Evolutionary conservation across 257 asterid genomes (phyloP).

Genomic region (Haberlea rhodopensis): DNA sequence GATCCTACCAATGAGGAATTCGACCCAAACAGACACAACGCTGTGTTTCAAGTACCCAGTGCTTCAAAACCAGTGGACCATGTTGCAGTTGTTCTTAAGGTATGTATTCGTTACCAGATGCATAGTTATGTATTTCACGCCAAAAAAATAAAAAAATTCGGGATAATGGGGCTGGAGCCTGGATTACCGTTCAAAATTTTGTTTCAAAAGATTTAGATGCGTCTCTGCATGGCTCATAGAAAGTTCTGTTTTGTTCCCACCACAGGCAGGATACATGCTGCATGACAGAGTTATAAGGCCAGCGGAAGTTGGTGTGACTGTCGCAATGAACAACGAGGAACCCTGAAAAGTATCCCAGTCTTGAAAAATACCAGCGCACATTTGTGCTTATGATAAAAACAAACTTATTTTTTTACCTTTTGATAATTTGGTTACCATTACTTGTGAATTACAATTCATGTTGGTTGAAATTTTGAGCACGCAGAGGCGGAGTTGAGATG

Average conservation of each 20-base stretch:
- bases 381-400: background rate
- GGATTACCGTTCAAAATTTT: background rate
- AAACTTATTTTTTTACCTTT: background rate
- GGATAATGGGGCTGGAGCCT: too few species aligned
- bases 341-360: constrained; percentile 26
- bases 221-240: background rate
- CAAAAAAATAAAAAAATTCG: too few species aligned
- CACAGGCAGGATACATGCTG: constrained; percentile 71
- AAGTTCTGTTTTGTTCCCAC: background rate
- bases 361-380: background rate
- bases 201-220: background rate
- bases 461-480: background rate
- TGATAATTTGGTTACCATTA: background rate
- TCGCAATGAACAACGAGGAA: constrained; percentile 31
- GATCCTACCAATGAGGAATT: constrained; percentile 72
- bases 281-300: constrained; percentile 75
- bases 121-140: too few species aligned
- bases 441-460: background rate
- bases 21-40: constrained; percentile 91
- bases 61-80: constrained; percentile 72
- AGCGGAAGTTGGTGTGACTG: constrained; percentile 88
- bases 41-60: constrained; percentile 91
- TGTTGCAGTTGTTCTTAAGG: constrained; percentile 89
- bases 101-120: constrained; percentile 18
- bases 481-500: constrained; percentile 6